Evolutionary conservation across 2,329 filamentous ascomycete genomes (phyloP).

Genomic region (Aspergillus sergii): DNA sequence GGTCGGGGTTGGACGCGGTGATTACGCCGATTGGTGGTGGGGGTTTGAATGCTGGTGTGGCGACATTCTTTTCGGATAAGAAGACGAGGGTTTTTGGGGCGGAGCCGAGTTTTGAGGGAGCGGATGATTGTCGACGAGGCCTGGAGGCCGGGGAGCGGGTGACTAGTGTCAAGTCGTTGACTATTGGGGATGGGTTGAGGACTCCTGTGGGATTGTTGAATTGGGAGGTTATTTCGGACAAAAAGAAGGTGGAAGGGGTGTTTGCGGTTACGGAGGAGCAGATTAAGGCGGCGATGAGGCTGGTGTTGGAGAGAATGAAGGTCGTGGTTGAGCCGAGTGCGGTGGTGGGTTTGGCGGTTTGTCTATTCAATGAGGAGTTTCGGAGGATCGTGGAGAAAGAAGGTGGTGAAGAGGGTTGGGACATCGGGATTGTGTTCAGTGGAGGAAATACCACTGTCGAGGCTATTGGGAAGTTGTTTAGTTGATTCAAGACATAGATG

Average conservation of each 20-base stretch:
- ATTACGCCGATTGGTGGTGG: slow-evolving; percentile 86
- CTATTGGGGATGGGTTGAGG: slow-evolving; percentile 84
- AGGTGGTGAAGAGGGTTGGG: slow-evolving; percentile 71
- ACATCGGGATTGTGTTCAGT: slow-evolving; percentile 63
- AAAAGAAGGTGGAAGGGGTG: slow-evolving; percentile 69
- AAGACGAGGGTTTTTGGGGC: slow-evolving; percentile 79
- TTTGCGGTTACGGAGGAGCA: slow-evolving; percentile 78
- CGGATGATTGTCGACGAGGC: slow-evolving; percentile 77
- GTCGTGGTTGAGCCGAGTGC: slow-evolving; percentile 86
- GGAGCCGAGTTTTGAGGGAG: slow-evolving; percentile 80
- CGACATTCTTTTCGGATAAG: slow-evolving; percentile 70
- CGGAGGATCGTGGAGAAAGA: slow-evolving; percentile 64
- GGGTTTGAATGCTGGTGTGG: slow-evolving; percentile 81
- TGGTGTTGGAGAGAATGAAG: slow-evolving; percentile 88
- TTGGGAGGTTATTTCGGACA: slow-evolving; percentile 75
- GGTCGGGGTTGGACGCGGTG: slow-evolving; percentile 63
- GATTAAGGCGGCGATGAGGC: slow-evolving; percentile 73
- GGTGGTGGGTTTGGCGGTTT: slow-evolving; percentile 80
- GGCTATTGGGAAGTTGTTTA: slow-evolving; percentile 59
- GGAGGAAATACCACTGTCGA: slow-evolving; percentile 69
- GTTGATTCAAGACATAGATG: slow-evolving; percentile 4
- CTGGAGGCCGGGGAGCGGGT: slow-evolving; percentile 67
- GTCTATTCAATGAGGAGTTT: slow-evolving; percentile 85
- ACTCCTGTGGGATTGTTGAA: slow-evolving; percentile 78
- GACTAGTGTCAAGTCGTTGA: slow-evolving; percentile 70